Evolutionary conservation across 805 yeast species (phyloP).

Genomic region (Candida easanensis): DNA sequence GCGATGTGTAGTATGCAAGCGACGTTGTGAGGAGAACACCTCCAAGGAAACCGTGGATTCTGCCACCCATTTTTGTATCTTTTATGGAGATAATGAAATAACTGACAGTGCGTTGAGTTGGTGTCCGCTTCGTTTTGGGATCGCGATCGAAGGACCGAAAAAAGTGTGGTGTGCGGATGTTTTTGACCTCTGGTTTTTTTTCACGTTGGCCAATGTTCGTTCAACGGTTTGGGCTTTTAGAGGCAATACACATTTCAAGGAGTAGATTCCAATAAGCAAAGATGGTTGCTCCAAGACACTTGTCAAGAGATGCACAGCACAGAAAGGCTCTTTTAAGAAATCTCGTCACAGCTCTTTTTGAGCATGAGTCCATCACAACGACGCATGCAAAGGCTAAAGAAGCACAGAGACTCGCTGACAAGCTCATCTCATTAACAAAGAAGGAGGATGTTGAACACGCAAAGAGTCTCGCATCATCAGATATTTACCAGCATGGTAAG

Average conservation of each 20-base stretch:
- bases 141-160: neutral
- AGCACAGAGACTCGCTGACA: conserved; percentile 61
- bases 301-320: conserved; percentile 26
- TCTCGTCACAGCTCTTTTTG: conserved; percentile 62
- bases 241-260: too few species aligned
- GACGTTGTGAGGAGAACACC: conserved; percentile 65
- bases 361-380: conserved; percentile 68
- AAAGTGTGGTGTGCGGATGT: conserved; percentile 14
- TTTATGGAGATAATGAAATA: too few species aligned
- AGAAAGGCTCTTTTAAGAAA: conserved; percentile 53
- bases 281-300: conserved; percentile 28
- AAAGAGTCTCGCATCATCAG: conserved; percentile 35
- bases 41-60: conserved; percentile 53
- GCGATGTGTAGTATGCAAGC: conserved; percentile 58
- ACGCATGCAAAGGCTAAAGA: conserved; percentile 76
- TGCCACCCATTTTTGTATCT: conserved; percentile 38
- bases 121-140: neutral
- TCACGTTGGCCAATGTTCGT: too few species aligned
- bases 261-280: too few species aligned
- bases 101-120: neutral
- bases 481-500: conserved; percentile 45
- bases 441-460: conserved; percentile 29
- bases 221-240: too few species aligned
- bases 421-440: conserved; percentile 59
- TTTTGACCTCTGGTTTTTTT: conserved; percentile 4